Conservation (phyloP, 177 flowering plant genomes). For the Vitis hybrid region DNA sequence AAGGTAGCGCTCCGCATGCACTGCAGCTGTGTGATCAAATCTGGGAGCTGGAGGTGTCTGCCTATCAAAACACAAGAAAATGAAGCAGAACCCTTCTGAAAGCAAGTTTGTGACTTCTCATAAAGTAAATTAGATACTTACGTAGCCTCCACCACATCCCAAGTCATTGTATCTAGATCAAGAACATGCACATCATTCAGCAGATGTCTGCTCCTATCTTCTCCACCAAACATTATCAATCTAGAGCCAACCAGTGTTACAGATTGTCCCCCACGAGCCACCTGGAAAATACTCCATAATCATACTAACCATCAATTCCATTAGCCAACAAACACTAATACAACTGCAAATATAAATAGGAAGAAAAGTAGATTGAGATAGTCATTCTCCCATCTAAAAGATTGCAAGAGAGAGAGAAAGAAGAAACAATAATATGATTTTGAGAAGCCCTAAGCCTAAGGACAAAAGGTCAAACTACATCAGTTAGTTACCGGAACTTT, state of each 20-base stretch:
- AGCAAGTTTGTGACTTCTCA: neutral
- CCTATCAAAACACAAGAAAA: slow-evolving; percentile 52
- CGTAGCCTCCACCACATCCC: slow-evolving; percentile 61
- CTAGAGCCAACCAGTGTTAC: slow-evolving; percentile 70
- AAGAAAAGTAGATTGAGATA: neutral
- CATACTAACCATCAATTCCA: slow-evolving; percentile 4
- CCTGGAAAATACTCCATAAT: slow-evolving; percentile 42
- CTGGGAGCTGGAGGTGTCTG: slow-evolving; percentile 87
- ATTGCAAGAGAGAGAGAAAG: neutral
- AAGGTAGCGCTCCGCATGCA: slow-evolving; percentile 79
- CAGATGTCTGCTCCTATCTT: slow-evolving; percentile 56
- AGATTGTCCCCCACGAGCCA: slow-evolving; percentile 88
- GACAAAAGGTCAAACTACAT: neutral
- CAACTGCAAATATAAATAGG: neutral
- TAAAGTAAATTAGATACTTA: slow-evolving; percentile 26
- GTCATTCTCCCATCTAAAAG: neutral
- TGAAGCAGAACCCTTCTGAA: slow-evolving; percentile 19
- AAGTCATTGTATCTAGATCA: slow-evolving; percentile 80
- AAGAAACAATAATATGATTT: neutral
- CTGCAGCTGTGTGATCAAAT: slow-evolving; percentile 86
- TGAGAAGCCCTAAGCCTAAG: neutral
- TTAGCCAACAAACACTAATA: neutral
- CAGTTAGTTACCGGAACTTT: slow-evolving; percentile 65
- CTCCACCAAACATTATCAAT: slow-evolving; percentile 91
- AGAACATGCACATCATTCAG: slow-evolving; percentile 78